These are phyloP conservation scores for Adansonia digitata DNA, from an alignment of 345 rosid species.

Conservation along the genomic window DNA sequence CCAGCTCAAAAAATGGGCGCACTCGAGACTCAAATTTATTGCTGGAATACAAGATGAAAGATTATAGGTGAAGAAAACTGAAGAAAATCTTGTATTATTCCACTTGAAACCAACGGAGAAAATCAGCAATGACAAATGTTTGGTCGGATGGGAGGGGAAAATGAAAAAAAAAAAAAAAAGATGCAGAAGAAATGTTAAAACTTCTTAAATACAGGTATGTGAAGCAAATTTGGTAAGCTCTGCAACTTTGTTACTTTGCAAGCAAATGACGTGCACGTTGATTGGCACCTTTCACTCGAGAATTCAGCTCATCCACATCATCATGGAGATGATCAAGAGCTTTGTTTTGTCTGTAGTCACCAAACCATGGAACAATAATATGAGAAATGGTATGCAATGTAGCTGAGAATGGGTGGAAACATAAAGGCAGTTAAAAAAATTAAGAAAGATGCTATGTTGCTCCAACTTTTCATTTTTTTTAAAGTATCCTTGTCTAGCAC, in stretches of 20 bases:
- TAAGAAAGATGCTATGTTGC: no score
- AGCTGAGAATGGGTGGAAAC: not conserved
- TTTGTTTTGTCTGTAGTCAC: conserved; percentile 77
- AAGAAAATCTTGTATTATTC: not conserved
- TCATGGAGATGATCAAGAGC: conserved; percentile 68
- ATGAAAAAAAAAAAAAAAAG: not conserved
- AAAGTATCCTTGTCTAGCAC: no score
- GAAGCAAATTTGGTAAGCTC: not conserved
- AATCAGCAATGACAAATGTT: not conserved
- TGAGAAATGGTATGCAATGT: not conserved
- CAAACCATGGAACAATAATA: conserved; percentile 7
- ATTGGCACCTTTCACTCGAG: conserved; percentile 83
- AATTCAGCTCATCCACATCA: conserved; percentile 78
- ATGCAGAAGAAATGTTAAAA: not conserved
- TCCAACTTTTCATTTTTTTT: no score
- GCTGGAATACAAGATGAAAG: not conserved
- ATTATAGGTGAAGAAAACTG: not conserved
- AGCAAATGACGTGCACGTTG: conserved; percentile 74
- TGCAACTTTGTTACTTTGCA: conserved; percentile 40
- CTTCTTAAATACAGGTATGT: not conserved
- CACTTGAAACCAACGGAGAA: not conserved
- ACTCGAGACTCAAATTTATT: no score
- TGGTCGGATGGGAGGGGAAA: not conserved
- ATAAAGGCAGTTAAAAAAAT: not conserved
- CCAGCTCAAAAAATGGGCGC: no score